Conservation (phyloP, 176 grass and related monocot species). For the Rhynchospora pubera region DNA sequence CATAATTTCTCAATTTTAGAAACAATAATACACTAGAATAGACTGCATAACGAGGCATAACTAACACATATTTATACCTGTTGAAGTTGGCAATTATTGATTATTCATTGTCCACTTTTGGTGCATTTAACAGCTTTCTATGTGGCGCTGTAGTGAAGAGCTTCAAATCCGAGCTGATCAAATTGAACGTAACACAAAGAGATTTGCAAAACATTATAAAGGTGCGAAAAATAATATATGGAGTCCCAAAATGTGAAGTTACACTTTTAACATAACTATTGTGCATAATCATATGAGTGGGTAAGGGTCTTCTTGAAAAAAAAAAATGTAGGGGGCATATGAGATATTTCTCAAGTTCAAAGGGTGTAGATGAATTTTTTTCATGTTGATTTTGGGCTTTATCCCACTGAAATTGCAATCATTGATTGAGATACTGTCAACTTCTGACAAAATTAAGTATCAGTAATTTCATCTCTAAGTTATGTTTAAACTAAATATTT, state of each 20-base stretch:
- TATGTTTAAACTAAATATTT: background rate
- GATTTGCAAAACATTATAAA: slow-evolving; percentile 67
- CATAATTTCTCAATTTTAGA: background rate
- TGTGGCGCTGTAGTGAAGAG: slow-evolving; percentile 82
- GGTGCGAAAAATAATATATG: slow-evolving; percentile 25
- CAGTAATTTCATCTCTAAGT: background rate
- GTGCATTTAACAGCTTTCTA: slow-evolving; percentile 50
- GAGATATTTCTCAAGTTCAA: background rate
- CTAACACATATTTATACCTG: background rate
- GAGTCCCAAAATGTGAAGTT: background rate
- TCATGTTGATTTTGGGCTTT: background rate
- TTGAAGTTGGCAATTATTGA: background rate
- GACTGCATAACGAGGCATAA: background rate
- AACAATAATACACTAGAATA: background rate
- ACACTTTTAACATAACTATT: background rate
- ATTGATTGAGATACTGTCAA: background rate
- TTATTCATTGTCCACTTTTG: background rate
- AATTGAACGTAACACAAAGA: slow-evolving; percentile 26
- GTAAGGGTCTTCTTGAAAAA: background rate
- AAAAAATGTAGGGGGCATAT: background rate
- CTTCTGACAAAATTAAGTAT: background rate
- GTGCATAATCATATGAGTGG: background rate
- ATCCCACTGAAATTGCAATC: background rate
- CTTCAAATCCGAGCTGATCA: slow-evolving; percentile 51
- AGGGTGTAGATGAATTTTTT: background rate